These are phyloP conservation scores for Capsicum chinense DNA, from an alignment of 257 asterid species.

Conservation along the genomic window DNA sequence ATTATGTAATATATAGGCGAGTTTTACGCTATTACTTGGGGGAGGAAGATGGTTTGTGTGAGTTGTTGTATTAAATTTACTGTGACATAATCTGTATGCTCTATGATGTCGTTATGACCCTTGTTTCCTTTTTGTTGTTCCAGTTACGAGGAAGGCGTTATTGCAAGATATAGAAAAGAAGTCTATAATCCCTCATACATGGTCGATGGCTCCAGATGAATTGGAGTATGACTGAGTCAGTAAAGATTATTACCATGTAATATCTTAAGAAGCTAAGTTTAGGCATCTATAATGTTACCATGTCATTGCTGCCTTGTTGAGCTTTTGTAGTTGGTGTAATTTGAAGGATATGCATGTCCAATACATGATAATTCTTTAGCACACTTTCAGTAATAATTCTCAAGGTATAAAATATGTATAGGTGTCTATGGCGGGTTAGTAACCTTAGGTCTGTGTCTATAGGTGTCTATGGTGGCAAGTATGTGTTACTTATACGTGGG, in stretches of 20 bases:
- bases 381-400: too few relatives aligned
- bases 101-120: neutral
- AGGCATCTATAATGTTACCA: neutral
- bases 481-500: too few relatives aligned
- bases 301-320: too few relatives aligned
- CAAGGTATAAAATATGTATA: too few relatives aligned
- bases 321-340: too few relatives aligned
- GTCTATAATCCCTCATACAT: constrained; percentile 84
- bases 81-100: neutral
- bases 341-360: too few relatives aligned
- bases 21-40: constrained; percentile 95
- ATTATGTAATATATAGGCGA: constrained; percentile 82
- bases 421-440: too few relatives aligned
- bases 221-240: constrained; percentile 77
- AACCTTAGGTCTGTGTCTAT: too few relatives aligned
- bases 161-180: constrained; percentile 88
- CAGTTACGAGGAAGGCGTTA: constrained; percentile 96
- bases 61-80: constrained; percentile 38
- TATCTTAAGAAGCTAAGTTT: neutral
- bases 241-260: neutral
- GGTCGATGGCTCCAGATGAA: constrained; percentile 92
- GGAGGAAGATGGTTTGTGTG: constrained; percentile 95
- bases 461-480: too few relatives aligned
- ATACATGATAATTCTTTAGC: too few relatives aligned
- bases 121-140: constrained; percentile 27